Evolutionary conservation across 1,284 basidiomycete species (phyloP).

Genomic region (Wolfiporia cocos): DNA sequence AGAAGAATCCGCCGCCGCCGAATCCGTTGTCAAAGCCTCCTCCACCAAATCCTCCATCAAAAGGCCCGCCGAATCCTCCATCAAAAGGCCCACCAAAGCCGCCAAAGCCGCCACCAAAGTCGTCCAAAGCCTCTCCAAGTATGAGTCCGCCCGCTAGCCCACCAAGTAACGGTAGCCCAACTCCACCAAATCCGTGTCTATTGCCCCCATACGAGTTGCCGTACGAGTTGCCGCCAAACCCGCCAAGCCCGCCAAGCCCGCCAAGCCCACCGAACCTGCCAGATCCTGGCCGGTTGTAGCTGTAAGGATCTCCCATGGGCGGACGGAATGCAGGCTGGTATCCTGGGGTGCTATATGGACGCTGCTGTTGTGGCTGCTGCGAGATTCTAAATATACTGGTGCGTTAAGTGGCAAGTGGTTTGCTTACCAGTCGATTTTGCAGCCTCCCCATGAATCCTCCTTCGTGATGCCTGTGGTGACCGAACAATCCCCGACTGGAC

Average conservation of each 20-base stretch:
- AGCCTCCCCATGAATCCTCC: constrained; percentile 52
- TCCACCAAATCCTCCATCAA: constrained; percentile 11
- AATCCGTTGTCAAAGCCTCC: constrained; percentile 11
- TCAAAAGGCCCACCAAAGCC: constrained; percentile 6
- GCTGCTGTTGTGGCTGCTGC: constrained; percentile 11
- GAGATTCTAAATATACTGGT: too few species aligned
- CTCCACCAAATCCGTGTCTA: constrained; percentile 30
- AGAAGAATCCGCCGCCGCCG: constrained; percentile 13
- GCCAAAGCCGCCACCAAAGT: constrained; percentile 9
- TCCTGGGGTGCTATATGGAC: constrained; percentile 8
- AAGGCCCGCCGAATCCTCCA: constrained; percentile 8
- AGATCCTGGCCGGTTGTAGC: constrained; percentile 12
- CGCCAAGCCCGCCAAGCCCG: not conserved
- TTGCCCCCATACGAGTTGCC: constrained; percentile 15
- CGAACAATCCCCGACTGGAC: too few species aligned
- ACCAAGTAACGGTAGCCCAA: constrained; percentile 47
- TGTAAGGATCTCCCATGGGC: constrained; percentile 18
- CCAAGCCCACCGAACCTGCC: constrained; percentile 2
- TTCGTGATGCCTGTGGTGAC: constrained; percentile 58
- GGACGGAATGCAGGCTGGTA: constrained; percentile 20
- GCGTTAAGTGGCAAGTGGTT: too few species aligned
- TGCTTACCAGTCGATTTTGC: too few species aligned
- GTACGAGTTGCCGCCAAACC: constrained; percentile 4
- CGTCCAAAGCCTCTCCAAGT: constrained; percentile 40
- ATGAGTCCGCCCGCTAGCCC: constrained; percentile 57